Evolutionary conservation across 2,329 filamentous ascomycete species (phyloP), one percentile per base, ranked within the genome.

Genomic region (Ophiostoma australiae): DNA sequence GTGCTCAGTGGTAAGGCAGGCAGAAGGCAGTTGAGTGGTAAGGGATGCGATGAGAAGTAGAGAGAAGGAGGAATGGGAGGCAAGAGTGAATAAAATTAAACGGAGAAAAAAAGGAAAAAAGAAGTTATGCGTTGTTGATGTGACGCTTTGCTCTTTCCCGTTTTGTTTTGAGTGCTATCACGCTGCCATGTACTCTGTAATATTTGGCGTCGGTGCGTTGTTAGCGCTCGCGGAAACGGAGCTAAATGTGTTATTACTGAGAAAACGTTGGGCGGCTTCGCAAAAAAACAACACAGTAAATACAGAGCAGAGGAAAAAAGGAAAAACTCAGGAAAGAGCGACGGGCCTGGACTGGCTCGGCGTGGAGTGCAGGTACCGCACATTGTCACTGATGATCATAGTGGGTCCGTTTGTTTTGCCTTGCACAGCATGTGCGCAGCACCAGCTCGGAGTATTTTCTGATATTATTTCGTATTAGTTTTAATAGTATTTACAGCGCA

Each of bases 41-140:
- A 27, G 41, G 17, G n/a, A 44, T 31, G 33, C 39, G 23, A n/a
- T 23, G n/a, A 15, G 31, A 23, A 8, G 17, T n/a, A 10, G 58
- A 35, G 31, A 44, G 17, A 23, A 27, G 48, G 8, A 58, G 67
- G 33, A 35, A 67, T 23, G 33, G 55, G 70, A 44, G 67, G 35
- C 41, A 66, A 70, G 44, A 63, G 33, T 52, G 55, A 69, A 44
- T 69, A 58, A 65, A 68, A 68, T 20, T 35, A 55, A 68, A 68
- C 20, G 63, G 41, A 41, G 48, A 48, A 39, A 35, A 39, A 41
- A 70, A 61, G 44, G 23, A 33, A 39, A 33, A 63, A 69, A 41
- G 48, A 41, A 31, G 66, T 67, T 52, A 69, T 72, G 72, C 70
- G 71, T 70, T 73, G 71, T 73, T 70, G 70, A 73, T 72, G 72